Evolutionary conservation across 805 yeast species (phyloP).

Genomic region (Saccharomycopsis oosterbeekiorum): DNA sequence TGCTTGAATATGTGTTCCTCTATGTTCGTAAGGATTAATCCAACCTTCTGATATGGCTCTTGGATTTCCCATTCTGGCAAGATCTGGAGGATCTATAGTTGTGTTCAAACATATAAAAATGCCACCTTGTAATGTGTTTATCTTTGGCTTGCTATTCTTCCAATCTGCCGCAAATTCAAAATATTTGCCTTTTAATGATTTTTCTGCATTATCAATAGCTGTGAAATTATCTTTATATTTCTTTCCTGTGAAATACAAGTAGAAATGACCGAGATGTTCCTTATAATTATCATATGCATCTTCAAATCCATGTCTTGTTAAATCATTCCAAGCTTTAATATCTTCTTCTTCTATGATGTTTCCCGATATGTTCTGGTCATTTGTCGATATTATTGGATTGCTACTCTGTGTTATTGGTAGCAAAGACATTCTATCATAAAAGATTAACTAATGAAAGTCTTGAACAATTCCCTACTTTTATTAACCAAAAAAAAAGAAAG

Average conservation of each 20-base stretch:
- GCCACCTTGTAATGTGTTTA: constrained; percentile 89
- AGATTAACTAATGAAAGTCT: too few species aligned
- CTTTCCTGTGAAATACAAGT: constrained; percentile 82
- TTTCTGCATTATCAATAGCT: constrained; percentile 53
- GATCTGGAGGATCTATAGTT: constrained; percentile 96
- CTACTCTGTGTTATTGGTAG: not conserved
- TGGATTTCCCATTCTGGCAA: constrained; percentile 66
- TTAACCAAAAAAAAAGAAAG: not conserved
- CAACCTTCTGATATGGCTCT: constrained; percentile 89
- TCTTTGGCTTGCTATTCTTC: constrained; percentile 85
- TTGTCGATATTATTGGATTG: not conserved
- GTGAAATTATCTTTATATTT: constrained; percentile 86
- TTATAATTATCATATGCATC: constrained; percentile 50
- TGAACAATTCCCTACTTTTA: too few species aligned
- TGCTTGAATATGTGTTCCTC: constrained; percentile 72
- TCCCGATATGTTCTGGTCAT: not conserved
- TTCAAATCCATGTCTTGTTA: constrained; percentile 54
- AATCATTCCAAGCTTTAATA: constrained; percentile 1
- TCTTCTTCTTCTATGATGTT: constrained; percentile 1
- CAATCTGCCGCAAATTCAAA: constrained; percentile 77
- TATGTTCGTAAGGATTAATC: constrained; percentile 73
- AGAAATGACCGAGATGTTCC: constrained; percentile 55
- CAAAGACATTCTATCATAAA: not conserved
- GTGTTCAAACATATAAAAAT: constrained; percentile 80
- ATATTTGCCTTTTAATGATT: constrained; percentile 34